Evolutionary conservation across 805 yeast species (phyloP), one percentile per base, ranked within the genome.

Genomic region (Wickerhamomyces queroliae): DNA sequence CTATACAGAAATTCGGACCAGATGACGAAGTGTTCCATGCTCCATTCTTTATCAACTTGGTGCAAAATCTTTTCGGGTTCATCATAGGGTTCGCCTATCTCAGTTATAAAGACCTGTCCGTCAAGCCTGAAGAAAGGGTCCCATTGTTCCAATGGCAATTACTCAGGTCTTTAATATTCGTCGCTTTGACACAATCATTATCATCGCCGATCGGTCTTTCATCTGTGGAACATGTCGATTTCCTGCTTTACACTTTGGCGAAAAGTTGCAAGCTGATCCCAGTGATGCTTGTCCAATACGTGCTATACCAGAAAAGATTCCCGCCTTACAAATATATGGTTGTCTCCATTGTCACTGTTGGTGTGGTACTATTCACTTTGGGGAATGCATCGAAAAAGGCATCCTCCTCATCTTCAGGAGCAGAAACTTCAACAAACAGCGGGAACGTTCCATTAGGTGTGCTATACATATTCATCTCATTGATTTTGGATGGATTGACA

Each of bases 221-320:
- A 31, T 78, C 95, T 16, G 64, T 91, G 43, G 70, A 74, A 36
- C 87, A 91, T 58, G 91, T 93, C 24, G 96, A 87, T 55, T 93
- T 85, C 56, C 65, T 93, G 53, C 83, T 95, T 0, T 83, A 77
- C 50, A 72, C 91, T 46, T 70, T 93, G 44, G 95, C 96, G 16
- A 93, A 93, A 57, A 83, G 95, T 39, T 91, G 98, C 59, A 93
- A 93, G 54, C 70, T 93, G 59, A 77, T 93, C 18, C 99, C 99
- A 0, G 95, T 91, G n/a, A 80, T 93, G 83, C 56, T 85, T 25
- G 84, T 93, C 3, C 96, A 89, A 53, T 64, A 81, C 41, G 49
- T 78, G 13, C 51, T 86, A 11, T 91, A 89, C 62, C 70, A 83
- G 32, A 76, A 84, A 4, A 64, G 62, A 38, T 91, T 87, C 59